Evolutionary conservation across 2,329 filamentous ascomycete species (phyloP).

Genomic region (Decorospora gaudefroyi): DNA sequence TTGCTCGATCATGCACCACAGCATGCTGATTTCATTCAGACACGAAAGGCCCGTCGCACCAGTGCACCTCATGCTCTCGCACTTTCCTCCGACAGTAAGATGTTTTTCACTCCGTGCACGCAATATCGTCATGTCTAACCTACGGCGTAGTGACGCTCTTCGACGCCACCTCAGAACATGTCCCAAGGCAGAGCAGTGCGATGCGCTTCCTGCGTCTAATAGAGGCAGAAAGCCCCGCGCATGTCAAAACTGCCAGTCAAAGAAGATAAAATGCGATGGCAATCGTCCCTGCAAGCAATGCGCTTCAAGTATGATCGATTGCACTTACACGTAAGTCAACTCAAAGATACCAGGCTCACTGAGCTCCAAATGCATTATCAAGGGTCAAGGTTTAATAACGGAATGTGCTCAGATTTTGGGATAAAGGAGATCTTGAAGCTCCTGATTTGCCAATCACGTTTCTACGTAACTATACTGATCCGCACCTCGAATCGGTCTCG

Average conservation of each 20-base stretch:
- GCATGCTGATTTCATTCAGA: not conserved
- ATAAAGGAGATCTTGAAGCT: not conserved
- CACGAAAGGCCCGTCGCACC: not conserved
- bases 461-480: slow-evolving; percentile 20
- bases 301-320: no score
- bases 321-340: no score
- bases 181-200: slow-evolving; percentile 2
- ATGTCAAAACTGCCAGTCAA: not conserved
- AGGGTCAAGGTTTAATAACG: no score
- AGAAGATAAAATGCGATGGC: not conserved
- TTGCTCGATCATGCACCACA: not conserved
- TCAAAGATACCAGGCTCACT: no score
- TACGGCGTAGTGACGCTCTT: slow-evolving; percentile 5
- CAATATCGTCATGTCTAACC: not conserved
- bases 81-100: slow-evolving; percentile 1
- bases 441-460: slow-evolving; percentile 10
- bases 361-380: no score
- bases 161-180: slow-evolving; percentile 9
- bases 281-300: no score
- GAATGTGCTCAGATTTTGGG: no score
- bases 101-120: not conserved
- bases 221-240: not conserved
- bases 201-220: not conserved
- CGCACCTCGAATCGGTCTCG: slow-evolving; percentile 7
- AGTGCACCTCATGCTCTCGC: not conserved